These are phyloP conservation scores for Colletotrichum theobromicola DNA, from an alignment of 2,329 filamentous ascomycete species.

Conservation along the genomic window DNA sequence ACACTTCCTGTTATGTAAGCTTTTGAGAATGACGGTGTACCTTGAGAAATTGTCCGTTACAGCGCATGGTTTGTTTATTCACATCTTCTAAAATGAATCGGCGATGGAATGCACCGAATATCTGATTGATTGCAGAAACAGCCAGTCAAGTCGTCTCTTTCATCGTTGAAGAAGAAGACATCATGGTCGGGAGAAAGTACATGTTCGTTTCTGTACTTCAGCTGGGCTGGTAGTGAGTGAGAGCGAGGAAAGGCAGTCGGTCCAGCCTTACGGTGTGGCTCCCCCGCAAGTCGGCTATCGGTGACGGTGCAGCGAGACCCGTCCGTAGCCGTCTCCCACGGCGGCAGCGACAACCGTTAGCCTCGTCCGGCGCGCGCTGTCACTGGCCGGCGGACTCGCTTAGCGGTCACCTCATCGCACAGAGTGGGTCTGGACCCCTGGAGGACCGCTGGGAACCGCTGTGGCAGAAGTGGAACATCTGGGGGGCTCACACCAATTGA, in stretches of 20 bases:
- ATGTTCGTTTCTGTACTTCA: background rate
- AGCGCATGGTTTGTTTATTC: background rate
- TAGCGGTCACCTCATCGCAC: background rate
- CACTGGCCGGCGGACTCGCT: background rate
- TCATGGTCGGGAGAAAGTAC: background rate
- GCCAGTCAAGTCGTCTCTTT: background rate
- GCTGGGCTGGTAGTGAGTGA: background rate
- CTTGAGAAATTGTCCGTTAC: background rate
- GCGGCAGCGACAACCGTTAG: constrained; percentile 7
- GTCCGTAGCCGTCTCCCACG: constrained; percentile 3
- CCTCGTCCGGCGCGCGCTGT: background rate
- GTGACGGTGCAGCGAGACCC: constrained; percentile 19
- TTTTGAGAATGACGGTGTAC: background rate
- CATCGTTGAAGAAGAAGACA: background rate
- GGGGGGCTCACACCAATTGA: constrained; percentile 5
- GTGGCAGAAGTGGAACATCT: constrained; percentile 8
- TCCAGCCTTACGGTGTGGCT: background rate
- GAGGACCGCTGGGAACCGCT: constrained; percentile 10
- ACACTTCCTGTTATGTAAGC: background rate
- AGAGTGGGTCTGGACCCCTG: constrained; percentile 9
- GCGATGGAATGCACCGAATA: background rate
- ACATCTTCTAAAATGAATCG: background rate
- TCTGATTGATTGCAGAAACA: background rate
- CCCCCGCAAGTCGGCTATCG: constrained; percentile 18
- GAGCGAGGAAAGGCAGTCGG: background rate